These are phyloP conservation scores for Aspergillus jensenii DNA, from an alignment of 2,329 filamentous ascomycete species.

Conservation along the genomic window DNA sequence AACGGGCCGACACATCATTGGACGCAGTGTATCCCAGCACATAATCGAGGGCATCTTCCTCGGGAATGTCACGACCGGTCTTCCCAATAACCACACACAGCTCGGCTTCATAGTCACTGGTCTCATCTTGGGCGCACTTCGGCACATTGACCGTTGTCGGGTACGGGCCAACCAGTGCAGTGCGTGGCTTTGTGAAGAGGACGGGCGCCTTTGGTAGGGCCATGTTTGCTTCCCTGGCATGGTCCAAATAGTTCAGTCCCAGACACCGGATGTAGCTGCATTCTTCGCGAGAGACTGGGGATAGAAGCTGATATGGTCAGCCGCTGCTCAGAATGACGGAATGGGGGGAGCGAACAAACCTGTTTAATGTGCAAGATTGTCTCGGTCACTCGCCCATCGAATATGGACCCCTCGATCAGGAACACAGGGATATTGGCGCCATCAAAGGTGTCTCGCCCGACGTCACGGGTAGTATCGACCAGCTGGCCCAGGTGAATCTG, in stretches of 20 bases:
- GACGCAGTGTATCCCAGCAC: constrained; percentile 42
- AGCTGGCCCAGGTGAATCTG: constrained; percentile 13
- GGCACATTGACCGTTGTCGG: constrained; percentile 30
- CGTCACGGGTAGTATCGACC: constrained; percentile 1
- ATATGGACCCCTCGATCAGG: too few species aligned
- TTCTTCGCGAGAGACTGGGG: too few species aligned
- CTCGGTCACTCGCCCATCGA: too few species aligned
- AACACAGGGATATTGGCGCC: constrained; percentile 1
- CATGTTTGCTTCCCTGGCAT: too few species aligned
- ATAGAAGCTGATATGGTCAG: too few species aligned
- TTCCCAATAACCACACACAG: constrained; percentile 39
- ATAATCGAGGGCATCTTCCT: constrained; percentile 38
- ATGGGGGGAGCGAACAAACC: too few species aligned
- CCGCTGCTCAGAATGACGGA: too few species aligned
- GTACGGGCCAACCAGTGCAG: constrained; percentile 27
- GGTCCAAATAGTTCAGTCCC: too few species aligned
- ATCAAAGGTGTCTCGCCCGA: background rate
- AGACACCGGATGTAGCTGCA: too few species aligned
- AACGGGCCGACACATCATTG: constrained; percentile 42
- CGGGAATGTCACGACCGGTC: constrained; percentile 38
- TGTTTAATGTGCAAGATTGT: too few species aligned
- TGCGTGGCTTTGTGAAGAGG: background rate
- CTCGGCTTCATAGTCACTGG: constrained; percentile 36
- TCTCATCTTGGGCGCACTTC: constrained; percentile 31
- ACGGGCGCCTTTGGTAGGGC: too few species aligned